Percentiles rank a stretch among this genome's conserved stretches.
Evolutionary conservation across 192 early-diverging fungal species (phyloP).

Genomic region (Umbelopsis vinacea): DNA sequence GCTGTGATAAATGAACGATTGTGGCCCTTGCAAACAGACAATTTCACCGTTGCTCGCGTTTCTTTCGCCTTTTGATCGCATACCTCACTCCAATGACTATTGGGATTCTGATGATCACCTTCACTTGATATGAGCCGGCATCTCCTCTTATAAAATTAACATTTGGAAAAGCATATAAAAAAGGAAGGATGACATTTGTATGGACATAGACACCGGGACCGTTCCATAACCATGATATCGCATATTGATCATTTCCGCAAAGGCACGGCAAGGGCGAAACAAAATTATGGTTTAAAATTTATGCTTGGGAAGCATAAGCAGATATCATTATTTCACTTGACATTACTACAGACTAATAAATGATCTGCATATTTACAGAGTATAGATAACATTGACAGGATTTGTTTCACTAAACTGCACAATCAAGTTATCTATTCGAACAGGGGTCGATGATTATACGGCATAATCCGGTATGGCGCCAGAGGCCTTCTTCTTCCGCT

Average conservation of each 20-base stretch:
- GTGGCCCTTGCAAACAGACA: neutral
- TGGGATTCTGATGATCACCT: slow-evolving; percentile 5
- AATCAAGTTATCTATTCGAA: neutral
- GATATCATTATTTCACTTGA: neutral
- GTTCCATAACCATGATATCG: neutral
- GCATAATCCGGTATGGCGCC: slow-evolving; percentile 2
- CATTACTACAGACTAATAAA: neutral
- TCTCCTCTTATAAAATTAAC: neutral
- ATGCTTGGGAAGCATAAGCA: neutral
- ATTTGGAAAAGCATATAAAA: neutral
- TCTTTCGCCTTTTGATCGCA: neutral
- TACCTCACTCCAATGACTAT: neutral
- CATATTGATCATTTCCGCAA: too few species aligned
- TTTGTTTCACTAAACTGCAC: too few species aligned
- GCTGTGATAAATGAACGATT: neutral
- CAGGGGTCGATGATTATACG: neutral
- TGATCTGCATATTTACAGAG: neutral
- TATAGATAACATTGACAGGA: neutral
- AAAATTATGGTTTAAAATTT: neutral
- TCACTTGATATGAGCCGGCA: slow-evolving; percentile 18
- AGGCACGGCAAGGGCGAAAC: neutral
- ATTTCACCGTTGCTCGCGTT: slow-evolving; percentile 10
- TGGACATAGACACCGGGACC: too few species aligned
- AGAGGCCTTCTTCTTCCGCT: slow-evolving; percentile 18
- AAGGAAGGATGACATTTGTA: neutral